These are phyloP conservation scores for Kurtzmaniella natalensis DNA, from an alignment of 1,139 yeast genomes.

Conservation along the genomic window DNA sequence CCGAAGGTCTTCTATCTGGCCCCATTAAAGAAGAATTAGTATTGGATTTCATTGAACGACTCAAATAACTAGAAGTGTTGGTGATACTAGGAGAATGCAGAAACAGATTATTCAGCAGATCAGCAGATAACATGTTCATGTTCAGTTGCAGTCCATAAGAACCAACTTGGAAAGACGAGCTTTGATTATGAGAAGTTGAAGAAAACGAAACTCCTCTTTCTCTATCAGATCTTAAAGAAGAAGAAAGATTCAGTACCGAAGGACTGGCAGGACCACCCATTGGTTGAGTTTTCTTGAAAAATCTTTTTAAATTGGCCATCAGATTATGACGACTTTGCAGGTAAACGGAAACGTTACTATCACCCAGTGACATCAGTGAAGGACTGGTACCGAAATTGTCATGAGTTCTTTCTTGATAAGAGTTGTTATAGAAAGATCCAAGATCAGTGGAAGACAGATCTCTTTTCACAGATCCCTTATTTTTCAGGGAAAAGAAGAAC, in stretches of 20 bases:
- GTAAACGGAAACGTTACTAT: conserved; percentile 20
- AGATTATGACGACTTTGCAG: conserved; percentile 55
- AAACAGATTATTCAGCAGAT: conserved; percentile 28
- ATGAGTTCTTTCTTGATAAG: conserved; percentile 29
- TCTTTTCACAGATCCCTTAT: conserved; percentile 21
- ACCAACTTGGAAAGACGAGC: conserved; percentile 17
- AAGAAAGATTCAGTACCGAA: conserved; percentile 33
- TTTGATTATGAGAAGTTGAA: conserved; percentile 10
- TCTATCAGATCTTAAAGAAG: conserved; percentile 31
- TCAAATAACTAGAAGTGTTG: conserved; percentile 20
- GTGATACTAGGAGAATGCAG: conserved; percentile 29
- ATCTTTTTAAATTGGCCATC: conserved; percentile 66
- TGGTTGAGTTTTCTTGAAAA: conserved; percentile 49
- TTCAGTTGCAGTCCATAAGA: conserved; percentile 10
- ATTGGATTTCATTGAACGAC: conserved; percentile 16
- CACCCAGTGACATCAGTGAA: conserved; percentile 33
- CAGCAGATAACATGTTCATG: conserved; percentile 17
- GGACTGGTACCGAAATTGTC: conserved; percentile 30
- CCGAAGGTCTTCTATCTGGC: conserved; percentile 35
- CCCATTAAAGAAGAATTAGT: conserved; percentile 20
- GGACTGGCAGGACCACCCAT: conserved; percentile 21
- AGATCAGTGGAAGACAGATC: conserved; percentile 37
- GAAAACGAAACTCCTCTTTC: conserved; percentile 14
- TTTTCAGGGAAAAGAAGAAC: conserved; percentile 38
- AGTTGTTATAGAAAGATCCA: conserved; percentile 43